Evolutionary conservation across 768 basidiomycete genomes (phyloP).

Genomic region (Mycena latifolia): DNA sequence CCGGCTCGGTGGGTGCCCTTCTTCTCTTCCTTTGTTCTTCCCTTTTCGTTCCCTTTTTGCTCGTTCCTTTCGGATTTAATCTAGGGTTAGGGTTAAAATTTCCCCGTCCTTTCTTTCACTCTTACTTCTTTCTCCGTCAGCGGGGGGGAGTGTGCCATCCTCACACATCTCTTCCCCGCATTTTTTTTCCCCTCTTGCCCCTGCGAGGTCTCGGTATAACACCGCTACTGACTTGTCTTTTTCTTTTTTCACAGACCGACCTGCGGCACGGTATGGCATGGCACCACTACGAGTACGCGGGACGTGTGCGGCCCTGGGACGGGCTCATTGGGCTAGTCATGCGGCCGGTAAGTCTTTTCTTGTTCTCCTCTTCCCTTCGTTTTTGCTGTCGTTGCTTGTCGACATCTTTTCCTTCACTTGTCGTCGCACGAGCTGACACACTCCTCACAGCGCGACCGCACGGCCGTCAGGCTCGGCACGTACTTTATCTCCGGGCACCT

Average conservation of each 20-base stretch:
- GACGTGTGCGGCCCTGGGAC: slow-evolving; percentile 54
- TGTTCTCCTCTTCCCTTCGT: too few relatives aligned
- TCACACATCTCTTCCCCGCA: background rate
- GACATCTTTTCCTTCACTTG: too few relatives aligned
- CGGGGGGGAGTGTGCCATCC: background rate
- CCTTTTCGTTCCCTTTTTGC: background rate
- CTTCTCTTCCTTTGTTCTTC: background rate
- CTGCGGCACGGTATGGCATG: slow-evolving; percentile 50
- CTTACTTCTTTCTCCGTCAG: too few relatives aligned
- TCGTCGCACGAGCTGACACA: too few relatives aligned
- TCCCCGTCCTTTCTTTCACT: too few relatives aligned
- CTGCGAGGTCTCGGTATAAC: background rate
- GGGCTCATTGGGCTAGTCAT: slow-evolving; percentile 53
- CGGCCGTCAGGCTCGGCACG: too few relatives aligned
- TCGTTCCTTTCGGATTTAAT: background rate
- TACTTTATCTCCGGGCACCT: too few relatives aligned
- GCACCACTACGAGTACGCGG: slow-evolving; percentile 51
- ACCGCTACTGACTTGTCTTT: background rate
- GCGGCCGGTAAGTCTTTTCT: slow-evolving; percentile 39
- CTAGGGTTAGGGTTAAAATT: too few relatives aligned
- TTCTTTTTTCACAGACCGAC: slow-evolving; percentile 54
- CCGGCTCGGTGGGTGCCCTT: slow-evolving; percentile 54
- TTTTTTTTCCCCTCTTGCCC: background rate
- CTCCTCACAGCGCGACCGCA: too few relatives aligned
- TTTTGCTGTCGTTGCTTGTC: too few relatives aligned